Evolutionary conservation across 345 rosid genomes (phyloP), one percentile per base, ranked within the genome.

Genomic region (Sonneratia alba): DNA sequence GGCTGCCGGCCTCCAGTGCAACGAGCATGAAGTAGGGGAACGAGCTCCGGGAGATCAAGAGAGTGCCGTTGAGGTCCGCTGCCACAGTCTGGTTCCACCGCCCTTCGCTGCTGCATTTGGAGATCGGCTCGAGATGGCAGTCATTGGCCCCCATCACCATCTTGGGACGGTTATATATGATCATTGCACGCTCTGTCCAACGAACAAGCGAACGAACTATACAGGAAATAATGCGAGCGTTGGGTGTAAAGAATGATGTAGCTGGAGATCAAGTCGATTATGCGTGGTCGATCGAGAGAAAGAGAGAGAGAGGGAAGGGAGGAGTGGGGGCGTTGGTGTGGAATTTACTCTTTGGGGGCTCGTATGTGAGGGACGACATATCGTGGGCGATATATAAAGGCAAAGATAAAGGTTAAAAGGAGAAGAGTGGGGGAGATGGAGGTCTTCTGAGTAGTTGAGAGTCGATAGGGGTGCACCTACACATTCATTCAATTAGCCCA

Each of bases 1-100:
- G 66, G 76, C 98, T 90, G 11, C 98, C 98, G 7, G 97, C 98
- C 75, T 90, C 97, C 2, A 92, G 85, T 3, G 98, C 98, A 19
- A 94, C 79, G 12, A 94, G 97, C 73, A 94, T 76, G 85, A 79
- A 94, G 76, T 85, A 94, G 22, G 98, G 97, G 48, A 94, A 94
- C 16, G 98, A 90, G 63, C 88, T 87, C 32, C 85, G 79, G 15
- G 97, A 90, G 36, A 85, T 77, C 0, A 92, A 91, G 68, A 94
- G 82, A 0, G 98, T 92, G 36, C 98, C 98, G 15, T 90, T 92
- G 0, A 94, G 83, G 76, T 86, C 96, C 0, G 98, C 85, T 1
- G 87, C 96, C 57, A 88, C 93, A 36, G 97, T 85, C 66, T 94
- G 97, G 75, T 83, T 78, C 16, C 93, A 85, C 61, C 97, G 75